phyloP scores from a whole-genome alignment of 495 filamentous ascomycete genomes.

The Cetradonia linearis region DNA sequence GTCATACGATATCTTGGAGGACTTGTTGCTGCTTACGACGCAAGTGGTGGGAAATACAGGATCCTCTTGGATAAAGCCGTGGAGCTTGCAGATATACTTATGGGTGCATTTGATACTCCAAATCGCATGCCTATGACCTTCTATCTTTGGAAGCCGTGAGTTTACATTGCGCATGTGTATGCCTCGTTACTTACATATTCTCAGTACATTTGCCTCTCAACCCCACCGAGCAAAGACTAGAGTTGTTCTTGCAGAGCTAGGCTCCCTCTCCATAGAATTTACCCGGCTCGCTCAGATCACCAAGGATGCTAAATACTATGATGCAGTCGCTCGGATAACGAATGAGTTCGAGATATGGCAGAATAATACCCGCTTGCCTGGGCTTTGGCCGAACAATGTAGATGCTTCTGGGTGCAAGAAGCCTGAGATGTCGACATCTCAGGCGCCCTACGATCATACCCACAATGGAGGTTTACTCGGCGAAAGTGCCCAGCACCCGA shows the following conservation, averaged over 20 bases:
- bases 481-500: not conserved
- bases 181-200: slow-evolving; percentile 15
- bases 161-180: slow-evolving; percentile 13
- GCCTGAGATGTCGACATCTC: slow-evolving; percentile 19
- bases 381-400: slow-evolving; percentile 71
- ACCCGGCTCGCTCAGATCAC: slow-evolving; percentile 90
- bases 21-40: slow-evolving; percentile 71
- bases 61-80: slow-evolving; percentile 76
- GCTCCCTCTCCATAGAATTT: slow-evolving; percentile 88
- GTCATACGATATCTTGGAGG: slow-evolving; percentile 82
- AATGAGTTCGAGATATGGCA: slow-evolving; percentile 76
- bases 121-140: slow-evolving; percentile 89
- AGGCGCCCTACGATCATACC: slow-evolving; percentile 5
- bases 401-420: slow-evolving; percentile 65
- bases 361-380: slow-evolving; percentile 60
- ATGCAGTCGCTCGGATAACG: slow-evolving; percentile 87
- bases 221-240: slow-evolving; percentile 54
- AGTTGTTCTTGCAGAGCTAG: slow-evolving; percentile 72
- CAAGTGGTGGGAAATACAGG: slow-evolving; percentile 55
- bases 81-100: slow-evolving; percentile 79
- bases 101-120: slow-evolving; percentile 89
- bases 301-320: slow-evolving; percentile 78
- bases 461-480: not conserved
- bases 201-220: slow-evolving; percentile 46
- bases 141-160: slow-evolving; percentile 73